Conservation (phyloP, 495 filamentous ascomycete genomes). For the Lepidopterella palustris region DNA sequence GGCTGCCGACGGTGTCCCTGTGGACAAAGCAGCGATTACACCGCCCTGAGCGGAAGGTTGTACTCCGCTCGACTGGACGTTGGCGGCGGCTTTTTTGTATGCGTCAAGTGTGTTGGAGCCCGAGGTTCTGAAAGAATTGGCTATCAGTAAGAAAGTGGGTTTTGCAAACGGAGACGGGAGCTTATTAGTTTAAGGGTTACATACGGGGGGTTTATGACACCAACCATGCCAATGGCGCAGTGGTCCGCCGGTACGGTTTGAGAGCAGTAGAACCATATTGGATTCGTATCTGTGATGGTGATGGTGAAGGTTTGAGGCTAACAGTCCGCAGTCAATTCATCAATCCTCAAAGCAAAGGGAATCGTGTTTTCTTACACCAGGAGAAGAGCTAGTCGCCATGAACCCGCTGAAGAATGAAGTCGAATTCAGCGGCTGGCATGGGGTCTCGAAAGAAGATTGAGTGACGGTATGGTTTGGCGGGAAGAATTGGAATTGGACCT, state of each 20-base stretch:
- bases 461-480: conserved; percentile 57
- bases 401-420: conserved; percentile 25
- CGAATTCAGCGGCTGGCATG: conserved; percentile 48
- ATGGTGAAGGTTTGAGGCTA: conserved; percentile 28
- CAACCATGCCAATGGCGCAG: conserved; percentile 30
- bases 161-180: neutral
- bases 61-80: conserved; percentile 11
- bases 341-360: neutral
- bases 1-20: neutral
- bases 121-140: neutral
- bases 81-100: conserved; percentile 12
- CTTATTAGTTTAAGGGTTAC: neutral
- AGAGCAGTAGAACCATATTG: conserved; percentile 34
- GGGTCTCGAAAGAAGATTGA: conserved; percentile 49
- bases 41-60: neutral
- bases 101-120: conserved; percentile 25
- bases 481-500: conserved; percentile 56
- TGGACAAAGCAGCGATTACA: neutral
- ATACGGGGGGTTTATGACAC: conserved; percentile 31
- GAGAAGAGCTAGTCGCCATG: conserved; percentile 3
- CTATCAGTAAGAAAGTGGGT: neutral
- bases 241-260: conserved; percentile 18
- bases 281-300: conserved; percentile 25
- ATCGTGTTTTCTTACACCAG: conserved; percentile 6
- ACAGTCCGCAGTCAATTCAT: neutral